Base-by-base conservation (phyloP, 2,329 filamentous ascomycete genomes). In the Cryphonectria japonica region DNA sequence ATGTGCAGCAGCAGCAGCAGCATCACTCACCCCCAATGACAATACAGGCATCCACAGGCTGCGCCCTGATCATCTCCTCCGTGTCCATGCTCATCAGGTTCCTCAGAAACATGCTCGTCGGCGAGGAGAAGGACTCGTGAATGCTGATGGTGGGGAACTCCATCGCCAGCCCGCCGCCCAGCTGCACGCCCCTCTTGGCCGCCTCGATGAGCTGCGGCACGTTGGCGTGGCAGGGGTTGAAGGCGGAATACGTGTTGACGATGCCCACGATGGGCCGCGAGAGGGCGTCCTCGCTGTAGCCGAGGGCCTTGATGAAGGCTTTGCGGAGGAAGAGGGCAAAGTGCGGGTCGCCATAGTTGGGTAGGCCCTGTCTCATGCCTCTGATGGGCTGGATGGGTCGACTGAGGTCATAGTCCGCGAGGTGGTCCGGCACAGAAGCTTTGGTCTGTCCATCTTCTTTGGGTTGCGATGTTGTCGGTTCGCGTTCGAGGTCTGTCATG, bases 21-120 rank as follows among this genome's bases (percentile, higher is more conserved):
- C 19, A 41, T 39, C 3, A 79, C 80, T 72, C 70, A 88, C 89
- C 91, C 64, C 91, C 91, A 74, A 93, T 90, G 74, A 91, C 83
- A 19, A 92, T 85, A 13, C 88, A 88, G 0, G 89, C 88, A 79
- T 94, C 91, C 22, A 91, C 84, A 0, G 91, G 91, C 78, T 93
- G 91, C 0, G 91, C 91, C 60, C 83, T 83, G 68, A 93, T 89
- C 91, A 93, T 93, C 81, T 93, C 91, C 78, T 93, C 92, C 0
- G 92, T 93, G 76, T 93, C 92, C 89, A 93, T 92, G 74, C 89
- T 91, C 91, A 94, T 93, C 70, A 93, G 76, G 74, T 93, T 93
- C 43, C 92, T 80, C 64, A 93, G 77, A 69, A 89, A 93, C 92
- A 94, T 93, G 80, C 91, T 93, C 5, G 91, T 93, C 2, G 91